phyloP scores from a whole-genome alignment of 1,284 basidiomycete genomes.

The Naganishia albida region DNA sequence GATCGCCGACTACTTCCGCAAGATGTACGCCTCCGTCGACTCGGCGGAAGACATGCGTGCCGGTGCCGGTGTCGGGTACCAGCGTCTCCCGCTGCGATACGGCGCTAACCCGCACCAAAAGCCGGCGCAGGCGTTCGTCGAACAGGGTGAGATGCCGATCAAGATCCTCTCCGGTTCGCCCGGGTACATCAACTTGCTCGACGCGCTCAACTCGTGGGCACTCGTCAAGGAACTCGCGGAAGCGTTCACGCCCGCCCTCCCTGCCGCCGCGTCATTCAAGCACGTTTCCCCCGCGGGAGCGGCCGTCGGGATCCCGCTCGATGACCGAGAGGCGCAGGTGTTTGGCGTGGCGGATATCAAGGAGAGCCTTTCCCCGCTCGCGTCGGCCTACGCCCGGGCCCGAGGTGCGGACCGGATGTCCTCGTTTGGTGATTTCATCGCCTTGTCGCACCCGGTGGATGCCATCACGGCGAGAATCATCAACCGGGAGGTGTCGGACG shows the following conservation, averaged over 20 bases:
- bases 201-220: conserved; percentile 95
- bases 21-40: conserved; percentile 86
- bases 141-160: conserved; percentile 87
- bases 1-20: conserved; percentile 94
- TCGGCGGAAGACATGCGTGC: conserved; percentile 65
- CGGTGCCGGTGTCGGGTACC: conserved; percentile 64
- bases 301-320: conserved; percentile 83
- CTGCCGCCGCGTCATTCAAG: conserved; percentile 98
- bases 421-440: conserved; percentile 98
- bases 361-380: conserved; percentile 75
- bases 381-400: conserved; percentile 92
- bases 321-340: conserved; percentile 85
- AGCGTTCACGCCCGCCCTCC: conserved; percentile 64
- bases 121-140: conserved; percentile 95
- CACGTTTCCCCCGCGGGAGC: conserved; percentile 98
- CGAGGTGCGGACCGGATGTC: conserved; percentile 99
- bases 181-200: conserved; percentile 99
- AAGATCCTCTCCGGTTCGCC: conserved; percentile 91
- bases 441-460: conserved; percentile 88
- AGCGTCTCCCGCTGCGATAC: conserved; percentile 85
- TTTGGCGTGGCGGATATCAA: conserved; percentile 95
- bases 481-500: conserved; percentile 95
- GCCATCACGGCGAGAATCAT: conserved; percentile 93
- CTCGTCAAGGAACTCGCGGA: conserved; percentile 93
- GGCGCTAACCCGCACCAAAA: conserved; percentile 99